Evolutionary conservation across 163 green algal genomes (phyloP).

Genomic region (Volvox carteri): DNA sequence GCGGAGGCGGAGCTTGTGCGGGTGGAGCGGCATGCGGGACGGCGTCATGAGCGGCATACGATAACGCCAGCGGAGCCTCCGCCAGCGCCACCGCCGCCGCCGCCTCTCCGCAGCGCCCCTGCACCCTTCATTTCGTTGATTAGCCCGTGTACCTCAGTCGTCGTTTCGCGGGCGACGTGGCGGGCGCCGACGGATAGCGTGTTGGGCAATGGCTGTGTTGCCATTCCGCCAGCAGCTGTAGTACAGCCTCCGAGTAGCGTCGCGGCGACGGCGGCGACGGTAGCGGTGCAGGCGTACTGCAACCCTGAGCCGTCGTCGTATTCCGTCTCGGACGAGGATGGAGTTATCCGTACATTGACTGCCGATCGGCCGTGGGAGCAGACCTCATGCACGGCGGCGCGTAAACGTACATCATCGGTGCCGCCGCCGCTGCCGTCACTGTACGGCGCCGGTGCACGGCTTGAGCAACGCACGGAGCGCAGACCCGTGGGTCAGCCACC

Average conservation of each 20-base stretch:
- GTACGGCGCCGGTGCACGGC: background rate
- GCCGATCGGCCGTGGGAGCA: background rate
- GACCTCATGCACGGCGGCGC: background rate
- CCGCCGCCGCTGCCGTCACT: background rate
- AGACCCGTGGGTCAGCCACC: background rate
- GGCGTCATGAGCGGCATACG: background rate
- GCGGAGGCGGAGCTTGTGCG: conserved; percentile 22
- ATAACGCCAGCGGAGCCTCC: background rate
- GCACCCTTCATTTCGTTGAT: background rate
- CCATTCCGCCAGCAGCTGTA: background rate
- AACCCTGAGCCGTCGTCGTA: background rate
- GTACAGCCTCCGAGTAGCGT: background rate
- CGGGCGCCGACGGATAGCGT: background rate
- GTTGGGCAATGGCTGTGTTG: no score
- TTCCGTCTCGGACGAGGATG: background rate
- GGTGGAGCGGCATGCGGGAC: background rate
- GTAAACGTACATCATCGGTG: background rate
- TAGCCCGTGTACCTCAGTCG: background rate
- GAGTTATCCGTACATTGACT: background rate
- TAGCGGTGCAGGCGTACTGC: background rate
- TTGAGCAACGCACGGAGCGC: background rate
- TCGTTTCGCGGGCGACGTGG: background rate
- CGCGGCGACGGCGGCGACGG: background rate
- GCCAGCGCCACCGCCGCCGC: background rate
- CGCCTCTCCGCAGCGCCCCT: background rate